These are phyloP conservation scores for Talaromyces pinophilus DNA, from an alignment of 2,329 filamentous ascomycete genomes.

Conservation along the genomic window DNA sequence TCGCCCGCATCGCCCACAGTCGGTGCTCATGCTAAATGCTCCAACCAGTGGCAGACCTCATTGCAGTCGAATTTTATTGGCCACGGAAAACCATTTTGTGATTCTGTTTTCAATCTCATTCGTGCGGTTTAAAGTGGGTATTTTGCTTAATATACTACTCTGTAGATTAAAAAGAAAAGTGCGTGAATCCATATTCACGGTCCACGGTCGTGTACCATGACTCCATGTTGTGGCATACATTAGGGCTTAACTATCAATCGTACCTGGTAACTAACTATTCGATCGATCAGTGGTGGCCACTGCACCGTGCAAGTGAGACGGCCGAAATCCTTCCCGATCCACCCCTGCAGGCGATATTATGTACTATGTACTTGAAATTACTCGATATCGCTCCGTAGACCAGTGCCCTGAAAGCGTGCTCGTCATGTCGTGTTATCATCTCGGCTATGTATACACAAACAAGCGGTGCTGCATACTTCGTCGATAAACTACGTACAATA, in stretches of 20 bases:
- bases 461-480: background rate
- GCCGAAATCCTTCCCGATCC: background rate
- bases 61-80: background rate
- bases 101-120: background rate
- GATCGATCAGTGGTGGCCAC: background rate
- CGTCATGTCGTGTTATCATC: background rate
- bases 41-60: slow-evolving; percentile 1
- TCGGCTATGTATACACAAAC: background rate
- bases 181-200: background rate
- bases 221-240: background rate
- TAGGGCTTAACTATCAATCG: background rate
- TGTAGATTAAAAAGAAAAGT: background rate
- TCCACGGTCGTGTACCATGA: background rate
- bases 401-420: background rate
- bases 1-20: background rate
- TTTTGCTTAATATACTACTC: background rate
- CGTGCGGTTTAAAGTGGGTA: background rate
- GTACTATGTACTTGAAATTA: background rate
- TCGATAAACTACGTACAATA: background rate
- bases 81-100: background rate
- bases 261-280: background rate
- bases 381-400: background rate
- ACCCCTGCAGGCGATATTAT: background rate
- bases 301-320: background rate
- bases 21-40: slow-evolving; percentile 6